Conservation (phyloP, 352 stramenopile species). For the Phytopythium helicoides region DNA sequence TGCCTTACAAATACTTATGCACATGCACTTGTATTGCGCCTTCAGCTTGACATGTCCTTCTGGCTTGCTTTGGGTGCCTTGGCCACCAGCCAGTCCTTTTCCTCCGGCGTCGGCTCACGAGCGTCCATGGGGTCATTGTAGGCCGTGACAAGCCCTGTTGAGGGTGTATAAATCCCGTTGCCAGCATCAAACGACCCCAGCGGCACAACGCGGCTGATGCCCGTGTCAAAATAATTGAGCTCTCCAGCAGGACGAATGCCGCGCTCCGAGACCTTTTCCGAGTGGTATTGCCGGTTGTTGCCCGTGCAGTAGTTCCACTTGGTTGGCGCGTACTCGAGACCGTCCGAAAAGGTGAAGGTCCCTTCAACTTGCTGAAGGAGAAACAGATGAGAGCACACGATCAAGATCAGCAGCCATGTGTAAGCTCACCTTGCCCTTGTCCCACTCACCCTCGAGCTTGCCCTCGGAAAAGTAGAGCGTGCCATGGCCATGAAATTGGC, state of each 20-base stretch:
- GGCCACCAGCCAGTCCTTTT: conserved; percentile 55
- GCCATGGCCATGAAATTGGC: conserved; percentile 73
- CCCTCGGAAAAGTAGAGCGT: conserved; percentile 71
- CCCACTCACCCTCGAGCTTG: conserved; percentile 67
- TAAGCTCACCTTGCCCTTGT: conserved; percentile 52
- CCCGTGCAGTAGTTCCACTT: conserved; percentile 68
- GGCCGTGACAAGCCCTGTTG: conserved; percentile 40
- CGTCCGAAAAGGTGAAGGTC: conserved; percentile 77
- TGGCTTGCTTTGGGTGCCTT: conserved; percentile 67
- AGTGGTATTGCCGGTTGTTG: conserved; percentile 66
- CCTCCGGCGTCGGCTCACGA: conserved; percentile 42
- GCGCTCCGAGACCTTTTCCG: conserved; percentile 49
- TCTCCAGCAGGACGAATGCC: conserved; percentile 56
- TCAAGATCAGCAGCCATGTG: neutral
- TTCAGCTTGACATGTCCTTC: conserved; percentile 67
- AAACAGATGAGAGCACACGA: neutral
- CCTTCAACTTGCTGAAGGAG: conserved; percentile 60
- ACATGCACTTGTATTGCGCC: conserved; percentile 1
- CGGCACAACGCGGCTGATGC: conserved; percentile 56
- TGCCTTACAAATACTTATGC: conserved; percentile 9
- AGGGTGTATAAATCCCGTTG: conserved; percentile 73
- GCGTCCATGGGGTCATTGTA: conserved; percentile 60
- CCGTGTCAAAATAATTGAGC: conserved; percentile 73
- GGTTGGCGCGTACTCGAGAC: conserved; percentile 57
- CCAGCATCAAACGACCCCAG: conserved; percentile 73